Conservation (phyloP, 2,329 filamentous ascomycete species). For the Xylaria sp. region DNA sequence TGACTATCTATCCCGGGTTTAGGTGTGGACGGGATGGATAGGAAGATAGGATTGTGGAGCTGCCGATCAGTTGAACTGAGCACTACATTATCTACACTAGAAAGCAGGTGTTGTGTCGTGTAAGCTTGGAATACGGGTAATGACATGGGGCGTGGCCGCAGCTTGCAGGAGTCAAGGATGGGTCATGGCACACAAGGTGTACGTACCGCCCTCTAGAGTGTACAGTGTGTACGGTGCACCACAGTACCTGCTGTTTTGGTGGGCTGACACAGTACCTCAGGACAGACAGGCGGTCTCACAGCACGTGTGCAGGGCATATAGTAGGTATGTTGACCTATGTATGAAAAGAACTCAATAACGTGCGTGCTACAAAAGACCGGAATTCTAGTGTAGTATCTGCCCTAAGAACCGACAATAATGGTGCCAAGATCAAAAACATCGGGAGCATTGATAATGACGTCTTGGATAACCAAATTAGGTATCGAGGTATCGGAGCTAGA, state of each 20-base stretch:
- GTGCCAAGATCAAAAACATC: conserved; percentile 19
- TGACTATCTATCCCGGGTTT: conserved; percentile 6
- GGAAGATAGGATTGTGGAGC: conserved; percentile 37
- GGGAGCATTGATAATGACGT: conserved; percentile 34
- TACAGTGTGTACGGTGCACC: neutral
- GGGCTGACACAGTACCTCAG: neutral
- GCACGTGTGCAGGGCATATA: neutral
- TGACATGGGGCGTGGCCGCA: conserved; percentile 38
- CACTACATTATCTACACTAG: neutral
- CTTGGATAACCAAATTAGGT: conserved; percentile 26
- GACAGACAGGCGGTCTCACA: neutral
- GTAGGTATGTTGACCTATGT: neutral
- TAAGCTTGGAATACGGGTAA: conserved; percentile 39
- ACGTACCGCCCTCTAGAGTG: neutral
- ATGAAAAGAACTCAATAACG: neutral
- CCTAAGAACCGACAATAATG: conserved; percentile 11
- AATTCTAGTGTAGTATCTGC: neutral
- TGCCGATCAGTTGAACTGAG: conserved; percentile 31
- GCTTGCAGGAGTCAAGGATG: conserved; percentile 32
- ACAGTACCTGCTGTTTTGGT: neutral
- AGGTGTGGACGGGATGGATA: conserved; percentile 30
- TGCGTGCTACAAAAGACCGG: neutral
- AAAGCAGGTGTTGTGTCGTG: conserved; percentile 24
- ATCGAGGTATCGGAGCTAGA: conserved; percentile 17
- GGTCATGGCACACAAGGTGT: conserved; percentile 1